phyloP scores from a whole-genome alignment of 805 yeast species.

The Yarrowia hollandica region DNA sequence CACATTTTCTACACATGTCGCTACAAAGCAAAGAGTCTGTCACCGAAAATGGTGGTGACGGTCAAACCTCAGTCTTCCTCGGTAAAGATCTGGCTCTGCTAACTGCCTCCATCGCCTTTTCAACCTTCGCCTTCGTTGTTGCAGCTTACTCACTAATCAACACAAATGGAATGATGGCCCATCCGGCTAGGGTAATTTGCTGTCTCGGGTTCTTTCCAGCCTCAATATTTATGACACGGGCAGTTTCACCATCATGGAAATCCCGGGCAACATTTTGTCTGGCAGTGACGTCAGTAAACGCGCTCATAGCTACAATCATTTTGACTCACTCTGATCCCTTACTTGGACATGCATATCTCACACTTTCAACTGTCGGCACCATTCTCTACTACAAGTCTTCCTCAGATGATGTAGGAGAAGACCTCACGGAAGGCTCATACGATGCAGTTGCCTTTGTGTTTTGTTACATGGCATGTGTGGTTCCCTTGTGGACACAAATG shows the following conservation, averaged over 20 bases:
- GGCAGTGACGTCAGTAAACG: not conserved
- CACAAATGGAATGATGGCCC: not conserved
- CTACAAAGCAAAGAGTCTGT: not conserved
- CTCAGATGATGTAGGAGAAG: no score
- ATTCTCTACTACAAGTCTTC: not conserved
- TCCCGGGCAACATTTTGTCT: not conserved
- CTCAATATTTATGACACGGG: not conserved
- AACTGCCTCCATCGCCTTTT: not conserved
- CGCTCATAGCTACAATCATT: not conserved
- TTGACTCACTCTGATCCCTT: not conserved
- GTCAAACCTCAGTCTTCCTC: no score
- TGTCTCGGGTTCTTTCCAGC: constrained; percentile 12
- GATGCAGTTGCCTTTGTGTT: not conserved
- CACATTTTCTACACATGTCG: constrained; percentile 1
- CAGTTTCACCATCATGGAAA: not conserved
- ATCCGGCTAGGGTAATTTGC: not conserved
- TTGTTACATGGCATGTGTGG: constrained; percentile 3
- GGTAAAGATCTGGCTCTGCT: not conserved
- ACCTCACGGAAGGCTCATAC: not conserved
- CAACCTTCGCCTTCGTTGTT: not conserved
- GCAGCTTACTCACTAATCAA: constrained; percentile 3
- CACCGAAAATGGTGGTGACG: no score
- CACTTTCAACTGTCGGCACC: not conserved
- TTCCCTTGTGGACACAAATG: constrained; percentile 2
- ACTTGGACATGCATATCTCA: not conserved